Evolutionary conservation across 306 rosid genomes (phyloP).

Genomic region (Corylus heterophylla): DNA sequence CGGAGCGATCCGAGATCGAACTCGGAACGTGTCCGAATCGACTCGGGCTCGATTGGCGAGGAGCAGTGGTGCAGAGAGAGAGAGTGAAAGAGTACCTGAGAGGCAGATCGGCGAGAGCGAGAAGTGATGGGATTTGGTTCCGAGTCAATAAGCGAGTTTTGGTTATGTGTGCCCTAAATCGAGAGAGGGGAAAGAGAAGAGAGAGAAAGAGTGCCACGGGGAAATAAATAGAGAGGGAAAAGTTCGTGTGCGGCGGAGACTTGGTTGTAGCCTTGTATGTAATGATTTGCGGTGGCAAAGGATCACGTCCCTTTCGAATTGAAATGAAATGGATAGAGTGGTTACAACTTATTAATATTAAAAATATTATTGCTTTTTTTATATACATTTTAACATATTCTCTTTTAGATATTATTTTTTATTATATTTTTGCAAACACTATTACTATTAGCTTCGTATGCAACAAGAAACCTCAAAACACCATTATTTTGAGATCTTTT

Average conservation of each 20-base stretch:
- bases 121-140: background rate
- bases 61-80: background rate
- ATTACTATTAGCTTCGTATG: too few relatives aligned
- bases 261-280: background rate
- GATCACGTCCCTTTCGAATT: too few relatives aligned
- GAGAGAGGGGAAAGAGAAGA: background rate
- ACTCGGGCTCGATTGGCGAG: background rate
- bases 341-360: too few relatives aligned
- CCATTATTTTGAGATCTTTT: too few relatives aligned
- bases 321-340: too few relatives aligned
- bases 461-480: too few relatives aligned
- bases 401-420: too few relatives aligned
- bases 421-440: too few relatives aligned
- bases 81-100: constrained; percentile 6
- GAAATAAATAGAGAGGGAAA: background rate
- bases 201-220: too few relatives aligned
- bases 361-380: too few relatives aligned
- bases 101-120: background rate
- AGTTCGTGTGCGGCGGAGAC: constrained; percentile 4
- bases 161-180: background rate
- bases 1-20: constrained; percentile 20
- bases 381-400: too few relatives aligned
- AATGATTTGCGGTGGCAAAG: too few relatives aligned
- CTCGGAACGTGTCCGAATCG: background rate
- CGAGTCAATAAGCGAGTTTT: background rate